Evolutionary conservation across 257 asterid species (phyloP).

Genomic region (Solanum pimpinellifolium): DNA sequence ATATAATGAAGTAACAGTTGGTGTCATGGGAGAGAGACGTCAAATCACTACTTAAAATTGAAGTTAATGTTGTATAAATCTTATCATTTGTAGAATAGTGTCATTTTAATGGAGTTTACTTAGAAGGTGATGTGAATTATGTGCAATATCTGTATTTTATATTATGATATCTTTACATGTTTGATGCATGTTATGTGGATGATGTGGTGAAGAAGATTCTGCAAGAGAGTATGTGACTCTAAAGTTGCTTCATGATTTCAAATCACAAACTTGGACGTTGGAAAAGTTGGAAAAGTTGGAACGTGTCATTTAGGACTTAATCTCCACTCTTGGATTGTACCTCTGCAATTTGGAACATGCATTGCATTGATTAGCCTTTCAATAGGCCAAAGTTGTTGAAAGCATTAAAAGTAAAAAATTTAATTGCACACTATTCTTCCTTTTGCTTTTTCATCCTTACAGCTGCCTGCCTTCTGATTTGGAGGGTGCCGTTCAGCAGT

Average conservation of each 20-base stretch:
- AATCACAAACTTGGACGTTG: not conserved
- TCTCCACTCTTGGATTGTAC: not conserved
- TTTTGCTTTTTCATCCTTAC: slow-evolving; percentile 16
- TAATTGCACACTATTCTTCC: not conserved
- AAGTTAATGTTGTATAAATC: not conserved
- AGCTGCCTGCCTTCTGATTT: slow-evolving; percentile 90
- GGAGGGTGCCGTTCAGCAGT: slow-evolving; percentile 92
- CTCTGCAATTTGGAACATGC: not conserved
- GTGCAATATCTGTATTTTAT: not conserved
- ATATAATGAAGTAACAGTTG: not conserved
- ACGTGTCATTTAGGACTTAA: not conserved
- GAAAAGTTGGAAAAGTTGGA: not conserved
- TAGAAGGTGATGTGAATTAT: not conserved
- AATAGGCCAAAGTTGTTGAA: not conserved
- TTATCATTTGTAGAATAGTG: not conserved
- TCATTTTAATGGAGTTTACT: not conserved
- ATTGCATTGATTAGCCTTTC: not conserved
- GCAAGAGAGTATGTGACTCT: not conserved
- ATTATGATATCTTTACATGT: not conserved
- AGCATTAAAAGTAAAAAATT: not conserved
- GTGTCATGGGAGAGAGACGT: not conserved
- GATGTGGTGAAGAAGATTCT: not conserved
- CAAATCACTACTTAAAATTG: not conserved
- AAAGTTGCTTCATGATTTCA: not conserved
- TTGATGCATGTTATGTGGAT: not conserved